Conservation (phyloP, 345 rosid genomes). For the Hibiscus mutabilis region DNA sequence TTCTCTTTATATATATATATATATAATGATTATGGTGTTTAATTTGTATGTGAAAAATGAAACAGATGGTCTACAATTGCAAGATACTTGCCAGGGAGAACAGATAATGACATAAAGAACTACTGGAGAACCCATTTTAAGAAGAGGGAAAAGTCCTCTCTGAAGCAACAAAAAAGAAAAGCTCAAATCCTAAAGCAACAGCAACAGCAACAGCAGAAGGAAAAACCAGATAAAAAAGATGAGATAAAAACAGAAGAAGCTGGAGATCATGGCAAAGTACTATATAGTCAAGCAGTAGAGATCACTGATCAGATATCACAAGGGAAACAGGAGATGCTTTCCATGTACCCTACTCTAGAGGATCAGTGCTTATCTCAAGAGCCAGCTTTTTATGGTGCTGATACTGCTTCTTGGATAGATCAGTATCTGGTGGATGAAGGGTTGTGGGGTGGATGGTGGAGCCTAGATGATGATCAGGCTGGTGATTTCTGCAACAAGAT, state of each 20-base stretch:
- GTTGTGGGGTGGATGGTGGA: slow-evolving; percentile 45
- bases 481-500: slow-evolving; percentile 18
- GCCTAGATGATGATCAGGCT: slow-evolving; percentile 25
- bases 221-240: background rate
- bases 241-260: slow-evolving; percentile 1
- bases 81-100: slow-evolving; percentile 81
- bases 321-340: slow-evolving; percentile 11
- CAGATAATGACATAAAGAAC: slow-evolving; percentile 88
- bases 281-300: background rate
- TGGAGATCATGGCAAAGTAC: background rate
- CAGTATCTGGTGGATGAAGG: slow-evolving; percentile 36
- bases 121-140: slow-evolving; percentile 91
- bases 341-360: slow-evolving; percentile 19
- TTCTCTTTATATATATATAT: background rate
- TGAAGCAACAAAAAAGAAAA: slow-evolving; percentile 28
- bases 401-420: slow-evolving; percentile 1
- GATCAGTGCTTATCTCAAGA: slow-evolving; percentile 26
- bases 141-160: slow-evolving; percentile 37
- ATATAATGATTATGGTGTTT: background rate
- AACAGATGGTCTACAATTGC: slow-evolving; percentile 91
- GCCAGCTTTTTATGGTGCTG: background rate
- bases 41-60: slow-evolving; percentile 4
- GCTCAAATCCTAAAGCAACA: slow-evolving; percentile 21
- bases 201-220: slow-evolving; percentile 18
- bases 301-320: slow-evolving; percentile 10